Evolutionary conservation across 2,329 filamentous ascomycete genomes (phyloP).

Genomic region (Elsinoe perseae): DNA sequence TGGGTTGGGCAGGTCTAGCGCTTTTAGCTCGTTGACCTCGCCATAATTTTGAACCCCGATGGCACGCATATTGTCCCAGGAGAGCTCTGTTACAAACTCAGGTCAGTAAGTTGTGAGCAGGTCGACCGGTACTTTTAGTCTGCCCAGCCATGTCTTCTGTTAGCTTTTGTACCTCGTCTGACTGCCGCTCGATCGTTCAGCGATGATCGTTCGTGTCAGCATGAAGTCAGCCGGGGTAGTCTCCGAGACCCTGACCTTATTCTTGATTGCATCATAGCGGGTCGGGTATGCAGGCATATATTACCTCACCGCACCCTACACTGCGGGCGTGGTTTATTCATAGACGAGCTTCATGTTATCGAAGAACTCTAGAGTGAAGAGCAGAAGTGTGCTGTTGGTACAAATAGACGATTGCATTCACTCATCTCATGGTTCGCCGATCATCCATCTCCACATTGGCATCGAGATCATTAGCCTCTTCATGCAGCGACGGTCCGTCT

Average conservation of each 20-base stretch:
- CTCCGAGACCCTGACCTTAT: background rate
- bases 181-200: background rate
- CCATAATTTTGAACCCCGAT: constrained; percentile 29
- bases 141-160: background rate
- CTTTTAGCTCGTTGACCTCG: constrained; percentile 24
- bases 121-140: background rate
- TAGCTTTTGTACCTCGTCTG: background rate
- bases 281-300: background rate
- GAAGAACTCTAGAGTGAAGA: background rate
- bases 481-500: constrained; percentile 2
- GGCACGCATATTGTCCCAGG: constrained; percentile 31
- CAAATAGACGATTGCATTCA: background rate
- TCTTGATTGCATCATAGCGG: background rate
- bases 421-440: constrained; percentile 21
- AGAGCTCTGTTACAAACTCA: too few species aligned
- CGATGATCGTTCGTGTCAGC: background rate
- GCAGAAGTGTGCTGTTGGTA: background rate
- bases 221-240: constrained; percentile 5
- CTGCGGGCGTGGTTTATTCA: background rate
- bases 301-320: background rate
- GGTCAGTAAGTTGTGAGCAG: background rate
- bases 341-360: background rate
- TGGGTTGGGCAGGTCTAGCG: constrained; percentile 29
- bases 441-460: constrained; percentile 33
- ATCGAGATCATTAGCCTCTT: constrained; percentile 2